A percentile compares a stretch with the other conserved stretches of the same genome.
Conservation (phyloP, 306 rosid species). For the Glycine latifolia region DNA sequence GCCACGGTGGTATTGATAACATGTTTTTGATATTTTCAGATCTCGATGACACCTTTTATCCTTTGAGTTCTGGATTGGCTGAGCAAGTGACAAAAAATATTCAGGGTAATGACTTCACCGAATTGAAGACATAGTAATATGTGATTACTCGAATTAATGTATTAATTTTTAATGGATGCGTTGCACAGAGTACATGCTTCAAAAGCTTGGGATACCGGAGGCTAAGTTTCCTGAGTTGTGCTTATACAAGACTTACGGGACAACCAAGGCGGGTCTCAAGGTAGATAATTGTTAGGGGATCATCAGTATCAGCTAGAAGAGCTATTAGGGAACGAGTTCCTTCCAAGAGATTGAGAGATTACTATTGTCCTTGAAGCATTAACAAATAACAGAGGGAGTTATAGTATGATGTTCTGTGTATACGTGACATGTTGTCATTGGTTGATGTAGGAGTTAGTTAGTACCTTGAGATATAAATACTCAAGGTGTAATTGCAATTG, state of each 20-base stretch:
- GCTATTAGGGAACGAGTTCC: too few species aligned
- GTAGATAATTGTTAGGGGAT: too few species aligned
- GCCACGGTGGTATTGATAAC: neutral
- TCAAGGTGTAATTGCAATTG: too few species aligned
- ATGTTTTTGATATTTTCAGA: slow-evolving; percentile 58
- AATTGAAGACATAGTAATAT: neutral
- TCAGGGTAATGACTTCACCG: slow-evolving; percentile 56
- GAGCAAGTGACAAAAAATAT: slow-evolving; percentile 65
- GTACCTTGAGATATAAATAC: too few species aligned
- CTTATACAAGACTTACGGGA: slow-evolving; percentile 77
- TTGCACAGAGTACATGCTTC: slow-evolving; percentile 52
- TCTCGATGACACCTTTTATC: slow-evolving; percentile 93
- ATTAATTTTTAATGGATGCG: slow-evolving; percentile 15
- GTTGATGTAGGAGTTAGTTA: too few species aligned
- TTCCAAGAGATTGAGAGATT: too few species aligned
- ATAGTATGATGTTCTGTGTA: too few species aligned
- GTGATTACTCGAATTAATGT: neutral
- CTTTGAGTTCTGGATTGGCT: slow-evolving; percentile 75
- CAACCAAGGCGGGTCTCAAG: slow-evolving; percentile 94
- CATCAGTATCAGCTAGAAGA: too few species aligned
- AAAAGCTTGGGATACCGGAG: slow-evolving; percentile 53
- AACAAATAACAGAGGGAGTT: too few species aligned
- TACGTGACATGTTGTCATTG: too few species aligned
- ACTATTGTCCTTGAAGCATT: too few species aligned
- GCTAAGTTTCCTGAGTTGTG: too few species aligned